Evolutionary conservation across 2,329 filamentous ascomycete genomes (phyloP).

Genomic region (Phaeosphaeria sp.): DNA sequence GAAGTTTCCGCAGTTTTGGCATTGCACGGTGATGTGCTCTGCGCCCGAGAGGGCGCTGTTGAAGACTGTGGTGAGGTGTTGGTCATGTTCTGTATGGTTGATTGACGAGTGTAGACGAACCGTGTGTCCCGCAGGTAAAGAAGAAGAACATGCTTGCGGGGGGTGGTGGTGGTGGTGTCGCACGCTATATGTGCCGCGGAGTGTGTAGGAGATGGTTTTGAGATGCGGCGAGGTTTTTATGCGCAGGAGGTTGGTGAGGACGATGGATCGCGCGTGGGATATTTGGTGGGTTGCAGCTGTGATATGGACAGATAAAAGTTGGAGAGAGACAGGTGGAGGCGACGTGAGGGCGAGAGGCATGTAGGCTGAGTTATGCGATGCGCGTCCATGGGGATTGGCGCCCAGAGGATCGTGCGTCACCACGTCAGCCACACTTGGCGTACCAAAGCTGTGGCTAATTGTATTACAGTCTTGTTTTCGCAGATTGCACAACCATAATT

Average conservation of each 20-base stretch:
- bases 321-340: neutral
- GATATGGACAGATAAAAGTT: neutral
- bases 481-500: too few relatives aligned
- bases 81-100: neutral
- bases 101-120: slow-evolving; percentile 34
- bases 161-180: neutral
- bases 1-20: slow-evolving; percentile 61
- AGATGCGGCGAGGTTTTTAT: neutral
- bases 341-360: neutral
- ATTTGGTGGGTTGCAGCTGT: neutral
- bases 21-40: slow-evolving; percentile 58
- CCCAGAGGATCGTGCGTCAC: slow-evolving; percentile 7
- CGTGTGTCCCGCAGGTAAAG: slow-evolving; percentile 59
- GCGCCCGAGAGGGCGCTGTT: slow-evolving; percentile 53
- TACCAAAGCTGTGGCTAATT: neutral
- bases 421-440: slow-evolving; percentile 5
- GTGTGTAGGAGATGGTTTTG: neutral
- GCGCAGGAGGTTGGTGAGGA: neutral
- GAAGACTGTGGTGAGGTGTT: slow-evolving; percentile 50
- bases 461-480: neutral
- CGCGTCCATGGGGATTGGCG: slow-evolving; percentile 4
- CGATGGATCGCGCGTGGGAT: neutral
- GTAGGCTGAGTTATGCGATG: neutral
- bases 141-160: slow-evolving; percentile 53
- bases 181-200: neutral